Base-by-base conservation (phyloP, 139 green algal genomes). In the Mychonastes homosphaera region DNA sequence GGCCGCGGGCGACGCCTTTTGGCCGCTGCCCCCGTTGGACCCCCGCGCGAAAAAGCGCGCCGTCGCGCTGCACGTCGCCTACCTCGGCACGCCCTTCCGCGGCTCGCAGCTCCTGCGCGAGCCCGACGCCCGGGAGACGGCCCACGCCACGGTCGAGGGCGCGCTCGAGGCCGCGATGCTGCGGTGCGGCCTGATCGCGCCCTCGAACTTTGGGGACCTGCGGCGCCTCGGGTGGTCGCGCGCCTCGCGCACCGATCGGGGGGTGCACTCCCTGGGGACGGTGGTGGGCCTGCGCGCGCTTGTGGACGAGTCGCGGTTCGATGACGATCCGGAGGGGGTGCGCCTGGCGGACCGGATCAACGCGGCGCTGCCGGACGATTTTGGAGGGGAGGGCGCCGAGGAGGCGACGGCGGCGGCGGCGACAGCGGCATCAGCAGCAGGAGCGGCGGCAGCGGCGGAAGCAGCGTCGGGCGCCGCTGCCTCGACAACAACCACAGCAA, bases 241-340 rank as follows among this genome's bases (percentile, higher is more conserved):
- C 0, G 86, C 89, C 12, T 84, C 82, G 4, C 72, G 92, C n/a
- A 99, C 92, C 9, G 92, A 99, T 84, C 96, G 96, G 72, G 92
- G 92, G 19, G 92, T 99, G 47, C 78, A 85, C 66, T 81, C 74
- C 6, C 72, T 85, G 10, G 65, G 56, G 34, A 83, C 75, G 35
- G 78, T 82, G 53, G 2, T 82, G 52, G 41, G 51, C 0, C 29
- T 79, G 21, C 54, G 56, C 6, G 53, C 76, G 57, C 56, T 76
- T 28, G 59, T 78, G 10, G 49, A 75, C 28, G 62, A 76, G 19
- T 4, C 41, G 0, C 10, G 6, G 32, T 56, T 35, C 45, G 29
- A 32, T 12, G 12, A 23, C 21, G 53, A 62, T 3, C 28, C 16
- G 10, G 43, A 64, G 27, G 57, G 57, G 5, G 29, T 64, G 8